Conservation (phyloP, 2,329 filamentous ascomycete genomes). For the Bipolaris zeicola region DNA sequence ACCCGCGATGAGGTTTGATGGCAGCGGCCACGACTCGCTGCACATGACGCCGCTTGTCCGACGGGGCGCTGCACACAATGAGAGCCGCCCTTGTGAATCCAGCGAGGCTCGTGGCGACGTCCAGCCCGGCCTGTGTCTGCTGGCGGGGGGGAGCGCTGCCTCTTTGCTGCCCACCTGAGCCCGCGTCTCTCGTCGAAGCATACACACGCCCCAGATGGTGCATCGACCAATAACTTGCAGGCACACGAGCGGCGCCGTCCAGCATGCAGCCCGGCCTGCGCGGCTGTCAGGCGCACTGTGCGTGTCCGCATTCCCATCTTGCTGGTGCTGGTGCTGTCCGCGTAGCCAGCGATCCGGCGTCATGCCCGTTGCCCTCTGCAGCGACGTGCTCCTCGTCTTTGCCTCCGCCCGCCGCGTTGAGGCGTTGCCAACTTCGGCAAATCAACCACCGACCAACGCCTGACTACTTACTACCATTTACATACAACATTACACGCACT, state of each 20-base stretch:
- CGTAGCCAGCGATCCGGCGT: background rate
- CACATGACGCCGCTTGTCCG: background rate
- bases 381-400: constrained; percentile 9
- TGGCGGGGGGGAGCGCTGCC: constrained; percentile 7
- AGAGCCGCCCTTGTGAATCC: constrained; percentile 2
- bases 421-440: constrained; percentile 25
- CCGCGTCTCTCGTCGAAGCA: constrained; percentile 23
- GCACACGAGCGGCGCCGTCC: constrained; percentile 15
- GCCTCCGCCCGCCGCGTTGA: constrained; percentile 22
- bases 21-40: constrained; percentile 12
- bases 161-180: constrained; percentile 22
- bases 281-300: background rate
- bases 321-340: background rate
- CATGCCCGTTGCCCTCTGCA: constrained; percentile 13
- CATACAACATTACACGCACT: background rate
- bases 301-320: background rate
- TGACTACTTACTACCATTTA: too few species aligned
- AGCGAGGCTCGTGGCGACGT: constrained; percentile 14
- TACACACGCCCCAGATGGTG: constrained; percentile 15
- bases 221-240: constrained; percentile 18
- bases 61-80: constrained; percentile 8
- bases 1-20: constrained; percentile 29
- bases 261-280: constrained; percentile 14
- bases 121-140: constrained; percentile 7
- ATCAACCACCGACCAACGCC: constrained; percentile 9